A percentile compares a stretch with the other conserved stretches of the same genome.
phyloP scores from a whole-genome alignment of 371 early-diverging fungal species.

The Mortierella sp. region DNA sequence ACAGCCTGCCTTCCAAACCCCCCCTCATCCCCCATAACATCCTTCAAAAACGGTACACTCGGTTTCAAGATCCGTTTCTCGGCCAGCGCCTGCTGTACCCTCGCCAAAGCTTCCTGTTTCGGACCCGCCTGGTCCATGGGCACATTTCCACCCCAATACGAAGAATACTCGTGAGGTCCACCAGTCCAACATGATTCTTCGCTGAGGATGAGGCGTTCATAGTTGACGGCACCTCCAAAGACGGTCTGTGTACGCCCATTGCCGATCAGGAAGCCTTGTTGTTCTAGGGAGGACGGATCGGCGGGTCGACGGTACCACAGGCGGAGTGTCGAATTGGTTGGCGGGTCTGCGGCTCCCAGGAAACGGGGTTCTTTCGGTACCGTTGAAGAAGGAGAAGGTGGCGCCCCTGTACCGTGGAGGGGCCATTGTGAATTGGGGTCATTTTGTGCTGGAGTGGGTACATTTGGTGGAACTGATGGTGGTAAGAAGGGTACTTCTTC shows the following conservation, averaged over 20 bases:
- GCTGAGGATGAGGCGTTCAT: conserved; percentile 35
- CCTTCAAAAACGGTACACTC: conserved; percentile 23
- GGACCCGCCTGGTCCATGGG: conserved; percentile 19
- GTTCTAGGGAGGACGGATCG: background rate
- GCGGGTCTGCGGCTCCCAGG: background rate
- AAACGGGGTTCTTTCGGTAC: conserved; percentile 6
- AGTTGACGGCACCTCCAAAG: conserved; percentile 38
- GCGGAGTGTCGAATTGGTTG: conserved; percentile 31
- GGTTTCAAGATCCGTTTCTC: conserved; percentile 30
- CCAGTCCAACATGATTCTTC: conserved; percentile 51
- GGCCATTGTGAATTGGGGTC: conserved; percentile 14
- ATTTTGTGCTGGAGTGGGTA: background rate
- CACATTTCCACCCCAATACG: conserved; percentile 48
- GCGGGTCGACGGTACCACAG: conserved; percentile 50
- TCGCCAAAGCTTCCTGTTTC: conserved; percentile 19
- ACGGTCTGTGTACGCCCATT: conserved; percentile 44
- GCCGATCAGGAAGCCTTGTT: conserved; percentile 39
- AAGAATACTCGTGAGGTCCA: conserved; percentile 29
- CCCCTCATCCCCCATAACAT: conserved; percentile 36
- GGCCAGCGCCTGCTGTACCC: conserved; percentile 16
- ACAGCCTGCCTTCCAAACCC: conserved; percentile 44
- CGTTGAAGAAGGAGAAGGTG: too few relatives aligned
- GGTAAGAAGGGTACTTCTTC: background rate
- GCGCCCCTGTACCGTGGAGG: background rate
- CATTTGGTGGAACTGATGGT: background rate